These are phyloP conservation scores for Ophiostoma sp. DNA, from an alignment of 2,329 filamentous ascomycete species.

Conservation along the genomic window DNA sequence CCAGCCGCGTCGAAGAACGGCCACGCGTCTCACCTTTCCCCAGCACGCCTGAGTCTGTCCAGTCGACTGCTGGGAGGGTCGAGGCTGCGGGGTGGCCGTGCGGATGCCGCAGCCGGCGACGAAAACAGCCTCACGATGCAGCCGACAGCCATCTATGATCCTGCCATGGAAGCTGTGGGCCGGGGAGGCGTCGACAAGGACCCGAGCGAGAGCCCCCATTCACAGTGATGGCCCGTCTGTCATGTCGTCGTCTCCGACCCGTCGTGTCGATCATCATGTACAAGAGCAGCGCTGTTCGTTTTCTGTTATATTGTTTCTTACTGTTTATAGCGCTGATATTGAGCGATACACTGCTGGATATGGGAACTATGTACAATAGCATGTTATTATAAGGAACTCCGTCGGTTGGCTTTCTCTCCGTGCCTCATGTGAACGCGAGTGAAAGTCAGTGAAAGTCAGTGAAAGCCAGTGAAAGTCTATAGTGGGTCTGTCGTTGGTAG, in stretches of 20 bases:
- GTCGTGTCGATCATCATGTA: not conserved
- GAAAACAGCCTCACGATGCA: not conserved
- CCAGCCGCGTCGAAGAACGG: not conserved
- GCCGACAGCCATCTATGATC: not conserved
- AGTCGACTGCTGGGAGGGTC: slow-evolving; percentile 37
- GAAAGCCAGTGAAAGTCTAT: no score
- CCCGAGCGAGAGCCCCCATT: slow-evolving; percentile 10
- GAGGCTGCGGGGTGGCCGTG: slow-evolving; percentile 13
- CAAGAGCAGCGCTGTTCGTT: no score
- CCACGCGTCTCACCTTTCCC: slow-evolving; percentile 32
- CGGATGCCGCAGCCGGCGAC: not conserved
- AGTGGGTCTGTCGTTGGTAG: not conserved
- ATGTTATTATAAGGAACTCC: no score
- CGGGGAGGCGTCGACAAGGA: not conserved
- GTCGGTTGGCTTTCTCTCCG: no score
- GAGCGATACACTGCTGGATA: no score
- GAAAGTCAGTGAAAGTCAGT: no score
- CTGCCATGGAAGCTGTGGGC: not conserved
- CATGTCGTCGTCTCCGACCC: not conserved
- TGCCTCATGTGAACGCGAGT: no score
- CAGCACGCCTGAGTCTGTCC: slow-evolving; percentile 46
- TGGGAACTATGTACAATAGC: no score
- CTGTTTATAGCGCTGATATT: no score
- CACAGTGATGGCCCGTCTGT: not conserved
- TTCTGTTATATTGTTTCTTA: no score